Evolutionary conservation across 177 flowering plant species (phyloP).

Genomic region (Tripterygium wilfordii): DNA sequence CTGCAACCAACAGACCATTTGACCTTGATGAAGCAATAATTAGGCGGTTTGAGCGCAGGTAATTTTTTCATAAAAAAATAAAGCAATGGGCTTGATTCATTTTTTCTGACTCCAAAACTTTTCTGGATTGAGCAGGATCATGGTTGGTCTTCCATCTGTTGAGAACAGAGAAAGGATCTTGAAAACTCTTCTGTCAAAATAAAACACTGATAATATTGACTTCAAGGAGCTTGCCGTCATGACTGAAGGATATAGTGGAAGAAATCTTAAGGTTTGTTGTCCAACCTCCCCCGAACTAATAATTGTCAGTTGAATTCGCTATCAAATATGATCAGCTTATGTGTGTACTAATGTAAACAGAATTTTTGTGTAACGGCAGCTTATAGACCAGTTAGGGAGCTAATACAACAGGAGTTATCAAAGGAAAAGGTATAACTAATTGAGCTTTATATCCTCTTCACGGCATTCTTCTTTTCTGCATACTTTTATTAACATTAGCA

Average conservation of each 20-base stretch:
- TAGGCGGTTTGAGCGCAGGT: conserved; percentile 57
- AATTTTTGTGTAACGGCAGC: conserved; percentile 92
- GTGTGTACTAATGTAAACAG: conserved; percentile 38
- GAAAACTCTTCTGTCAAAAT: conserved; percentile 41
- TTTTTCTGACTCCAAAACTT: too few relatives aligned
- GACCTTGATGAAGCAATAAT: conserved; percentile 61
- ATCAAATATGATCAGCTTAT: not conserved
- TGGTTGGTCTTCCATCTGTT: conserved; percentile 47
- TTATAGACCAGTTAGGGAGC: conserved; percentile 91
- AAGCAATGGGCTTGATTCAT: too few relatives aligned
- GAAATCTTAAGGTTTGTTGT: conserved; percentile 55
- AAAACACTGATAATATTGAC: conserved; percentile 32
- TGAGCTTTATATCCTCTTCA: too few relatives aligned
- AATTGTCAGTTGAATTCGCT: not conserved
- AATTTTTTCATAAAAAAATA: too few relatives aligned
- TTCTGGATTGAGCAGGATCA: conserved; percentile 27
- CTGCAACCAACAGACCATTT: conserved; percentile 55
- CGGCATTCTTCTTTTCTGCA: not conserved
- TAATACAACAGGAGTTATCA: conserved; percentile 72
- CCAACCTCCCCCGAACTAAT: not conserved
- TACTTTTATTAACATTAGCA: not conserved
- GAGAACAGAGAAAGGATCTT: conserved; percentile 48
- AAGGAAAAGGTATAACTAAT: conserved; percentile 87
- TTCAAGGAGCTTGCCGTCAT: conserved; percentile 41
- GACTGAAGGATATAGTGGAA: conserved; percentile 54